These are phyloP conservation scores for Trichoderma pleuroti DNA, from an alignment of 2,329 filamentous ascomycete genomes.

Conservation along the genomic window DNA sequence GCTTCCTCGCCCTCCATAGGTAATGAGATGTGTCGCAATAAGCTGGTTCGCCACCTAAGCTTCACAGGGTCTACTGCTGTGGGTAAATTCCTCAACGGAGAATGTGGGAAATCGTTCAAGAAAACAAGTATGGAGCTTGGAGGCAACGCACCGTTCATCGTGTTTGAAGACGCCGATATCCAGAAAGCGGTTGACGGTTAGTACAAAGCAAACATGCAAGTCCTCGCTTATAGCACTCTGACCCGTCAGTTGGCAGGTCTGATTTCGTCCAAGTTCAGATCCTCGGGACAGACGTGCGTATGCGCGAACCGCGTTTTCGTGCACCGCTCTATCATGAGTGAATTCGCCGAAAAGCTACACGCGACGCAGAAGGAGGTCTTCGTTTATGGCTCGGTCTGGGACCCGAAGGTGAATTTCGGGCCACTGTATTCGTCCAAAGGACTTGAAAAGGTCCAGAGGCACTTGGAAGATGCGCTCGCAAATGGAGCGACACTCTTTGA, in stretches of 20 bases:
- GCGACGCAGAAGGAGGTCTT: background rate
- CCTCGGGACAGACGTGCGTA: background rate
- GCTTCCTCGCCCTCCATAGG: background rate
- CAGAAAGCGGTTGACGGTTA: background rate
- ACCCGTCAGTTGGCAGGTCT: background rate
- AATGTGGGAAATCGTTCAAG: background rate
- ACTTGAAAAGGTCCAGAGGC: conserved; percentile 58
- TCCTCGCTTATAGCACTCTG: background rate
- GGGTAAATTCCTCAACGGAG: background rate
- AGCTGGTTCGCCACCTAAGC: background rate
- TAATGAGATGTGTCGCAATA: background rate
- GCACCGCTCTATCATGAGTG: background rate
- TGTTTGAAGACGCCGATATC: background rate
- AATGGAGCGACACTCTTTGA: conserved; percentile 44
- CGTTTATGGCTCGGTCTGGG: conserved; percentile 30
- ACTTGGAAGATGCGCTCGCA: conserved; percentile 61
- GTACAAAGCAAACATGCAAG: background rate
- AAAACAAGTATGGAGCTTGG: background rate
- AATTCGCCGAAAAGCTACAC: background rate
- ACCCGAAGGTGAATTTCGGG: conserved; percentile 57
- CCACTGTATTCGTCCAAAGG: conserved; percentile 57
- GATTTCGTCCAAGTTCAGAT: background rate
- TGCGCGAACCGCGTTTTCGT: background rate
- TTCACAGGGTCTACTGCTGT: background rate
- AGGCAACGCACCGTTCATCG: conserved; percentile 25